Evolutionary conservation across 2,329 filamentous ascomycete species (phyloP).

Genomic region (Fusarium pseudograminearum): DNA sequence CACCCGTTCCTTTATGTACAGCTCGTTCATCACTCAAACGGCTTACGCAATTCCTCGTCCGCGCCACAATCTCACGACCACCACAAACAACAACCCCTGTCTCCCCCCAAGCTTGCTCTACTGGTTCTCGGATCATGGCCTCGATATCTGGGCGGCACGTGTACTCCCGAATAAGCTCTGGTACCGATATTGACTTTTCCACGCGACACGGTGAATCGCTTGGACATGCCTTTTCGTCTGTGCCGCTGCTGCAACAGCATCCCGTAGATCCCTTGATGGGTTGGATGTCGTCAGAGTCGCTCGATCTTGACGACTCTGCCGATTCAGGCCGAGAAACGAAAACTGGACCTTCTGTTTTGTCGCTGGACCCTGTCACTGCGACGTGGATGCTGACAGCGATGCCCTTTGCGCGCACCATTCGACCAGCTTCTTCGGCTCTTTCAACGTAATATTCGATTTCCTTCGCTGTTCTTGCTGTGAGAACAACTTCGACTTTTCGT

Average conservation of each 20-base stretch:
- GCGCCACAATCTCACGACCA: slow-evolving; percentile 65
- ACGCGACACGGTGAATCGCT: slow-evolving; percentile 30
- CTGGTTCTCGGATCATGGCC: slow-evolving; percentile 63
- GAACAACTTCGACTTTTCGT: slow-evolving; percentile 64
- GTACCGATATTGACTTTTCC: slow-evolving; percentile 5
- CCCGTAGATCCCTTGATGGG: slow-evolving; percentile 29
- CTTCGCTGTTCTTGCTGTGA: slow-evolving; percentile 63
- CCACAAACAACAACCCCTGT: slow-evolving; percentile 72
- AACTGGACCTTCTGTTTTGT: slow-evolving; percentile 18
- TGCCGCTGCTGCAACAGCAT: slow-evolving; percentile 40
- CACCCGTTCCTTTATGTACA: slow-evolving; percentile 73
- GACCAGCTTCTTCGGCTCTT: slow-evolving; percentile 60
- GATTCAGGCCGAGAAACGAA: slow-evolving; percentile 50
- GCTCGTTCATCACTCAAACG: slow-evolving; percentile 69
- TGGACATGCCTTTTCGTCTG: slow-evolving; percentile 24
- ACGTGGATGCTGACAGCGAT: slow-evolving; percentile 66
- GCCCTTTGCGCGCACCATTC: slow-evolving; percentile 56
- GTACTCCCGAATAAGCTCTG: slow-evolving; percentile 58
- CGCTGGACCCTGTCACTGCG: slow-evolving; percentile 60
- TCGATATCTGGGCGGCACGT: slow-evolving; percentile 63
- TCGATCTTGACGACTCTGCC: slow-evolving; percentile 22
- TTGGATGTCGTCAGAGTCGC: slow-evolving; percentile 40
- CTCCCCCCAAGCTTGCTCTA: slow-evolving; percentile 70
- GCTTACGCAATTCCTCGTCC: slow-evolving; percentile 67
- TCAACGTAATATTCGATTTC: slow-evolving; percentile 68